Base-by-base conservation (phyloP, 805 yeast genomes). In the Saccharomycopsis microspora region DNA sequence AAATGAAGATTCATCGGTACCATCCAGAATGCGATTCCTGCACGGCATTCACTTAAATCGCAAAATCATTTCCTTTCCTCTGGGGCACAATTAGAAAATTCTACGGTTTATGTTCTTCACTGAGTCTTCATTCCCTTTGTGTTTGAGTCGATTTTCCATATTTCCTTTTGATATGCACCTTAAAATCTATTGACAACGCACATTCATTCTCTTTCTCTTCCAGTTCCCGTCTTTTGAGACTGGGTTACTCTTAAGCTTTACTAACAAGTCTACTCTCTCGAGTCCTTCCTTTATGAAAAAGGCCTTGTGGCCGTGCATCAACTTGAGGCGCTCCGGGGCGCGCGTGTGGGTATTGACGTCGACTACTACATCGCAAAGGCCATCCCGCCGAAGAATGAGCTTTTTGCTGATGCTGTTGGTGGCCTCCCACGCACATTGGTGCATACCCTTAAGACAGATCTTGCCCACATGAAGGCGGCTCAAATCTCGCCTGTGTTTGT, bases 401-500 rank as follows among this genome's bases (percentile, higher is more conserved):
- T 81, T 43, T 75, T 74, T 51, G 62, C 79, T 39, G 82, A 80
- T 44, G 95, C 93, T 6, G 72, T 83, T 54, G 95, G 95, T 29
- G 95, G 95, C 0, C 73, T 81, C 48, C 95, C 95, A 1, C 61
- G 74, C 43, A 74, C 85, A 3, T 64, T 87, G 53, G 70, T 67
- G 48, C 65, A 66, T 50, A 70, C 70, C 55, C 64, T 86, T 42
- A 79, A 78, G 45, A 63, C 77, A 1, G 94, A 87, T 58, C 65
- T 87, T 45, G 69, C 70, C 41, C 70, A 72, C 3, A 78, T 88
- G 59, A 66, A 70, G 44, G 78, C 76, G 45, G 71, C 70, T 52
- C 73, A 77, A 44, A 76, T 88, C 49, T 81, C 78, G n/a, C 95
- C 95, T 0, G 64, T 87, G 10, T 88, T 85, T 61, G 82, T 88